Evolutionary conservation across 1,284 basidiomycete species (phyloP), one percentile per base, ranked within the genome.

Genomic region (Amylostereum areolatum): DNA sequence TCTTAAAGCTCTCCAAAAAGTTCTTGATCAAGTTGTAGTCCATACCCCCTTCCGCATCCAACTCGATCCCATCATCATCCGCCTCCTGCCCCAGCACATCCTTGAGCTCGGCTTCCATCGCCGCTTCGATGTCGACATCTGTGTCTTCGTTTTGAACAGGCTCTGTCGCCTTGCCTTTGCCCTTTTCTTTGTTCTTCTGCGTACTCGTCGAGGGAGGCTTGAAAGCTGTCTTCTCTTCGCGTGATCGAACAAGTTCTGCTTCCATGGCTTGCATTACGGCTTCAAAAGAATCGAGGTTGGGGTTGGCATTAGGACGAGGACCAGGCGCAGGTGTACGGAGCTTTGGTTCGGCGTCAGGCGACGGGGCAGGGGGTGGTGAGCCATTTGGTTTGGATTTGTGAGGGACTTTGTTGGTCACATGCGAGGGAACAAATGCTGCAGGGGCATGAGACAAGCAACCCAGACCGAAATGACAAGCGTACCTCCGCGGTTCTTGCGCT

Each of bases 251-350:
- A 11, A 97, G 74, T 58, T 95, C 90, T 18, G 72, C 78, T 58
- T 98, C 95, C 87, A 97, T 92, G 2, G 92, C 92, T 59, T 83
- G 79, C 95, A 97, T 97, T 36, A 97, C 88, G 5, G 85, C 80
- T 60, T 98, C 95, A 57, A 97, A 97, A 0, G 90, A 91, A 62
- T 93, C 78, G n/a, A 97, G 73, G 45, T 84, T 80, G 4, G 81
- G 76, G 61, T 92, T 81, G 7, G 67, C 64, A 45, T 71, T 71
- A 6, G 71, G 69, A 33, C 66, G 66, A 28, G 69, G 65, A 1
- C 65, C 70, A 32, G 69, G 59, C 24, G 51, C 55, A 11, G 67
- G 55, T 39, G 49, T 31, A 25, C 52, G 54, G 37, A 45, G 33
- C 48, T 46, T 33, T 29, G 49, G 33, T 29, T 48, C 50, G 10